Evolutionary conservation across 1,139 yeast species (phyloP).

Genomic region (Geotrichum aggregatum): DNA sequence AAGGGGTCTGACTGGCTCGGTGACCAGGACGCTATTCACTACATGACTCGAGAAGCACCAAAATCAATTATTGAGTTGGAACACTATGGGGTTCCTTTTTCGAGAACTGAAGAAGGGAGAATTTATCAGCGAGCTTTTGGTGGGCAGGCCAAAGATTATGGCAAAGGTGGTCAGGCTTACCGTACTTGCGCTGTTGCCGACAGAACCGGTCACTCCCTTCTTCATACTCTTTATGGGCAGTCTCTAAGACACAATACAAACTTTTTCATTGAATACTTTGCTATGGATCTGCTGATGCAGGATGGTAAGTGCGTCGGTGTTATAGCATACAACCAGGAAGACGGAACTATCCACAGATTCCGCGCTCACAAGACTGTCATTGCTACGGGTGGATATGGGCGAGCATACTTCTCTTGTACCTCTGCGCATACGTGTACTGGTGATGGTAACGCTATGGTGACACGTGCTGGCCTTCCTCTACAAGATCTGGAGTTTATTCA

Average conservation of each 20-base stretch:
- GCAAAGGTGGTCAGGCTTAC: constrained; percentile 98
- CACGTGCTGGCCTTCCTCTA: constrained; percentile 96
- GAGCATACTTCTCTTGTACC: constrained; percentile 97
- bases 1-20: constrained; percentile 99
- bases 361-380: constrained; percentile 93
- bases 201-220: constrained; percentile 96
- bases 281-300: constrained; percentile 90
- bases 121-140: constrained; percentile 99
- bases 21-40: constrained; percentile 98
- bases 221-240: constrained; percentile 95
- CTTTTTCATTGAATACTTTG: constrained; percentile 96
- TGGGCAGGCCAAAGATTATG: constrained; percentile 92
- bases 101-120: constrained; percentile 94
- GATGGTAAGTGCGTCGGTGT: constrained; percentile 96
- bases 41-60: constrained; percentile 98
- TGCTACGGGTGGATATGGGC: constrained; percentile 98
- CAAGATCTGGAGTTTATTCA: constrained; percentile 97
- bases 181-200: constrained; percentile 99
- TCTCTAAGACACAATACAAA: constrained; percentile 95
- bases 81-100: constrained; percentile 97
- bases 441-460: constrained; percentile 97
- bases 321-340: constrained; percentile 96
- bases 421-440: constrained; percentile 99
- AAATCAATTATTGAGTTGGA: constrained; percentile 92
- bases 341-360: constrained; percentile 96